A percentile compares a stretch with the other conserved stretches of the same genome.
These are phyloP conservation scores for Hypoxylon sp. DNA, from an alignment of 2,329 filamentous ascomycete genomes.

Conservation along the genomic window DNA sequence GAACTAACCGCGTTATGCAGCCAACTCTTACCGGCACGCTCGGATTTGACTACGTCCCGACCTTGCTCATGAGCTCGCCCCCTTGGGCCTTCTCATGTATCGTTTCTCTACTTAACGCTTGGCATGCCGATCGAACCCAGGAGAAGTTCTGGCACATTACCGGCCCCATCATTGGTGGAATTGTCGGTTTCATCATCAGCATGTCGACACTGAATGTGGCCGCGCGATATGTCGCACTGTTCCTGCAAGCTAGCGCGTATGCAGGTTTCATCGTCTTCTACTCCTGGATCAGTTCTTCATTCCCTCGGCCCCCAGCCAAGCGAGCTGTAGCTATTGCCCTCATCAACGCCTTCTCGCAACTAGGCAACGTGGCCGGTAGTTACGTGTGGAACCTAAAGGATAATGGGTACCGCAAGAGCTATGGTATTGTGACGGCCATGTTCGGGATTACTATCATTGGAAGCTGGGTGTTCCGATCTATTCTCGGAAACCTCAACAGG, in stretches of 20 bases:
- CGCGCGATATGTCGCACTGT: slow-evolving; percentile 72
- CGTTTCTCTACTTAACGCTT: slow-evolving; percentile 68
- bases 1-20: slow-evolving; percentile 49
- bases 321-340: slow-evolving; percentile 73
- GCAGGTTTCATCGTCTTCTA: slow-evolving; percentile 72
- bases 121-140: slow-evolving; percentile 69
- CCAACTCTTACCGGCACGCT: slow-evolving; percentile 67
- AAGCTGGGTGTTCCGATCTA: slow-evolving; percentile 63
- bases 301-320: slow-evolving; percentile 72
- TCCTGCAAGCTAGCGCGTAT: slow-evolving; percentile 71
- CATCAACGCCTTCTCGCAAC: slow-evolving; percentile 71
- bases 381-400: slow-evolving; percentile 74
- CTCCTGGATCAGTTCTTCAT: slow-evolving; percentile 70
- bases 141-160: slow-evolving; percentile 74
- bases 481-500: slow-evolving; percentile 64
- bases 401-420: slow-evolving; percentile 74
- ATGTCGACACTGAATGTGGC: slow-evolving; percentile 70
- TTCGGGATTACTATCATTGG: slow-evolving; percentile 71
- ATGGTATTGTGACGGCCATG: slow-evolving; percentile 76
- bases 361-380: slow-evolving; percentile 72
- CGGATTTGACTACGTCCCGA: slow-evolving; percentile 67
- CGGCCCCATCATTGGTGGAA: slow-evolving; percentile 66
- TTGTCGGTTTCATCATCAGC: slow-evolving; percentile 71
- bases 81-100: slow-evolving; percentile 73
- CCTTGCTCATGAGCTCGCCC: slow-evolving; percentile 69